Evolutionary conservation across 352 stramenopile species (phyloP).

Genomic region (Globisporangium abappressorium): DNA sequence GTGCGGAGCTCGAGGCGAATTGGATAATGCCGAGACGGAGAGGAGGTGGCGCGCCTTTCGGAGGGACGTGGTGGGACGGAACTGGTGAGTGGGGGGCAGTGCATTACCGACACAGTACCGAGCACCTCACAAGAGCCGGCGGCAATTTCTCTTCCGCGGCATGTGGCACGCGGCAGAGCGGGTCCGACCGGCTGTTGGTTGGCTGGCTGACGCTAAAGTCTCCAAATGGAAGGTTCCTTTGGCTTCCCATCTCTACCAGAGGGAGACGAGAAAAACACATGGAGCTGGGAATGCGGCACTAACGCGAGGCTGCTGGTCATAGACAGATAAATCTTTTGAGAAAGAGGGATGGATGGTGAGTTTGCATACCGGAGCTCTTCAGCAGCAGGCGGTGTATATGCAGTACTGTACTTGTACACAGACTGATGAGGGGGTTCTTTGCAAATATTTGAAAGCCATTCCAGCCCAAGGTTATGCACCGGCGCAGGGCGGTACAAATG

Average conservation of each 20-base stretch:
- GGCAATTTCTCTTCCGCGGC: background rate
- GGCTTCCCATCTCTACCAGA: background rate
- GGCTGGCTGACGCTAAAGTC: background rate
- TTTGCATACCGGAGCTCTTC: background rate
- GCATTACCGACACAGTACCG: background rate
- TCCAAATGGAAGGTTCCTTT: background rate
- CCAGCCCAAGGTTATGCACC: background rate
- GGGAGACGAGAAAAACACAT: constrained; percentile 4
- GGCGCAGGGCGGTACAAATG: background rate
- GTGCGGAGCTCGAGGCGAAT: constrained; percentile 1
- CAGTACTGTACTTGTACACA: background rate
- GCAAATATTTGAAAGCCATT: background rate
- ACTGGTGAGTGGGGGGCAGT: background rate
- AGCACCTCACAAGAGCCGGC: background rate
- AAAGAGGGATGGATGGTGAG: background rate
- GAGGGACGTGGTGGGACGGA: background rate
- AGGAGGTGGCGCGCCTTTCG: too few relatives aligned
- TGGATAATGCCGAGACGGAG: constrained; percentile 8
- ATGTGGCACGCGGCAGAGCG: background rate
- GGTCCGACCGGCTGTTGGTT: background rate
- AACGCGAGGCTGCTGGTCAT: background rate
- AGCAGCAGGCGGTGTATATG: background rate
- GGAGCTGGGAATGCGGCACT: constrained; percentile 5
- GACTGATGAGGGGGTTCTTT: background rate
- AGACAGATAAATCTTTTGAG: background rate